Conservation (phyloP, 345 rosid species). For the Excoecaria agallocha region DNA sequence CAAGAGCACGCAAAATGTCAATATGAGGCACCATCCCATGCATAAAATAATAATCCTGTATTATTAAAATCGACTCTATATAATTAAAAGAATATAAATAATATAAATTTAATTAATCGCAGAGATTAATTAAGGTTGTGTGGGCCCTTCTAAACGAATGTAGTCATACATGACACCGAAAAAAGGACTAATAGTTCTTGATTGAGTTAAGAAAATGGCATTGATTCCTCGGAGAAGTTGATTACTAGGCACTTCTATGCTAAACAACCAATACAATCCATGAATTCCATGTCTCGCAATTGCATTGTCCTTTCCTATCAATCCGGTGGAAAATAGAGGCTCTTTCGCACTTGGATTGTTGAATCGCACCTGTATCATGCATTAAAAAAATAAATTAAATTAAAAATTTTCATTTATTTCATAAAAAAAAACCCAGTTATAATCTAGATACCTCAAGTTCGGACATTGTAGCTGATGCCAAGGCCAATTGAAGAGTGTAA, state of each 20-base stretch:
- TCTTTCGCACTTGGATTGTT: constrained; percentile 25
- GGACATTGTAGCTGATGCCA: constrained; percentile 56
- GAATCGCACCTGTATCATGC: constrained; percentile 43
- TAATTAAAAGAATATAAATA: background rate
- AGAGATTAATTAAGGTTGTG: background rate
- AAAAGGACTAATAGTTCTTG: constrained; percentile 35
- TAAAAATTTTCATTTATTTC: background rate
- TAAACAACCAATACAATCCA: constrained; percentile 63
- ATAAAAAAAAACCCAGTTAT: no score
- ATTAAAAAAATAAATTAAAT: background rate
- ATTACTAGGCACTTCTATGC: constrained; percentile 37
- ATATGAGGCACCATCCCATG: background rate
- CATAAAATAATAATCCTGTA: background rate
- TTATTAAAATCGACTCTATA: background rate
- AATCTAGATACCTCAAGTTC: constrained; percentile 30
- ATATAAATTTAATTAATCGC: no score
- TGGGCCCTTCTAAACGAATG: constrained; percentile 71
- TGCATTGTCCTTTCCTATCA: constrained; percentile 62
- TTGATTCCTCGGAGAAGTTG: constrained; percentile 44
- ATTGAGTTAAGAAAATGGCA: constrained; percentile 52
- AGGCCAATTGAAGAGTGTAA: constrained; percentile 64
- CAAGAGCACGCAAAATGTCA: no score
- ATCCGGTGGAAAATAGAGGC: constrained; percentile 46
- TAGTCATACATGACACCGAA: constrained; percentile 82
- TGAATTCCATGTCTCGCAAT: constrained; percentile 87